Conservation (phyloP, 169 alveolate genomes). For the Cryptosporidium sp. region DNA sequence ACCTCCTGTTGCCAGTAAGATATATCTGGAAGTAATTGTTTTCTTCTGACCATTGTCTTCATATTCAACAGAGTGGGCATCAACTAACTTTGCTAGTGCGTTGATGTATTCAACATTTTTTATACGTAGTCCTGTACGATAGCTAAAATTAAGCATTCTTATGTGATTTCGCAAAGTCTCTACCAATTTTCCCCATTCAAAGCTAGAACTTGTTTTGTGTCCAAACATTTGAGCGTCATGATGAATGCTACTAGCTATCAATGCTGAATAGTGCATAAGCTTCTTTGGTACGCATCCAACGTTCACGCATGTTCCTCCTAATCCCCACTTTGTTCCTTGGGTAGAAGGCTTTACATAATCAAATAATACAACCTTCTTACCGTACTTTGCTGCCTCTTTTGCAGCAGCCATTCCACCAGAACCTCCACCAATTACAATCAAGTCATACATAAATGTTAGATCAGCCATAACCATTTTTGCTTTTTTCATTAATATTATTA, state of each 20-base stretch:
- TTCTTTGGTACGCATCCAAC: slow-evolving; percentile 99
- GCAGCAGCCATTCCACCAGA: slow-evolving; percentile 95
- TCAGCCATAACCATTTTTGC: slow-evolving; percentile 33
- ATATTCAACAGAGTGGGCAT: slow-evolving; percentile 79
- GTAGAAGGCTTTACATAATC: slow-evolving; percentile 97
- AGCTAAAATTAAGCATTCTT: slow-evolving; percentile 92
- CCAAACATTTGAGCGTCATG: slow-evolving; percentile 82
- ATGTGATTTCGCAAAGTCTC: slow-evolving; percentile 91
- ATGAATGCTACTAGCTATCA: slow-evolving; percentile 84
- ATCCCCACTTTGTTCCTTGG: slow-evolving; percentile 95
- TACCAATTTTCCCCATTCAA: slow-evolving; percentile 89
- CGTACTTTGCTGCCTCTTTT: slow-evolving; percentile 93
- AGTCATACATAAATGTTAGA: slow-evolving; percentile 79
- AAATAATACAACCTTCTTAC: slow-evolving; percentile 93
- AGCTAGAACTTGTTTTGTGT: slow-evolving; percentile 46
- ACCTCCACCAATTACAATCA: slow-evolving; percentile 93
- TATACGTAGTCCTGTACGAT: slow-evolving; percentile 88
- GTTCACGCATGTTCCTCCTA: slow-evolving; percentile 99
- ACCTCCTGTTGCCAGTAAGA: slow-evolving; percentile 95
- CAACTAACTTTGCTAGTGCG: slow-evolving; percentile 85
- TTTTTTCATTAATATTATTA: slow-evolving; percentile 2
- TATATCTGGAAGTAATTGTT: slow-evolving; percentile 88
- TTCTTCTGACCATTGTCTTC: slow-evolving; percentile 82
- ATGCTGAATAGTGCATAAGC: slow-evolving; percentile 96
- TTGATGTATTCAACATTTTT: slow-evolving; percentile 89